A percentile compares a stretch with the other conserved stretches of the same genome.
Evolutionary conservation across 345 rosid species (phyloP).

Genomic region (Carallia pectinifolia): DNA sequence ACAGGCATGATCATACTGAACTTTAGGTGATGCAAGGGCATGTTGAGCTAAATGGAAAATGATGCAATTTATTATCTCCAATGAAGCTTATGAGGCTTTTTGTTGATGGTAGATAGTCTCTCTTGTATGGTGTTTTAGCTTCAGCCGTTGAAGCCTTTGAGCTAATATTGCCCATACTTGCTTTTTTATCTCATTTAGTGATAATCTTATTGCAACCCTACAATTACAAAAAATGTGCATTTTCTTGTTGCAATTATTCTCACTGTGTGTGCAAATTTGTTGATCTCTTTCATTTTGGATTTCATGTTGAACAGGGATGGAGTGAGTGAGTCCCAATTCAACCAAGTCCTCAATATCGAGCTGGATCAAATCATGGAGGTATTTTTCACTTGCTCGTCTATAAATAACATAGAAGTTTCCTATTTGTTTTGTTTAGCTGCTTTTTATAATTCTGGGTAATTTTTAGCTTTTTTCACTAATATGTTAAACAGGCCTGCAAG

Average conservation of each 20-base stretch:
- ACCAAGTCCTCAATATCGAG: conserved; percentile 27
- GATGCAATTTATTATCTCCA: too few relatives aligned
- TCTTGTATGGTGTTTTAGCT: not conserved
- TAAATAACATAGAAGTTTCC: not conserved
- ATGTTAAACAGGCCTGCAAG: conserved; percentile 14
- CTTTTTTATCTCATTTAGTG: not conserved
- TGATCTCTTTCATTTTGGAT: not conserved
- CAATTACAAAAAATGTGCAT: too few relatives aligned
- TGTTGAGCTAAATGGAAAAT: too few relatives aligned
- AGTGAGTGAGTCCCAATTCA: conserved; percentile 29
- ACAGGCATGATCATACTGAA: too few relatives aligned
- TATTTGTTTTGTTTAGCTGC: not conserved
- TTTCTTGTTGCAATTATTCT: too few relatives aligned
- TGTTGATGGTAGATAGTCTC: too few relatives aligned
- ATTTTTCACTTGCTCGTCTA: not conserved
- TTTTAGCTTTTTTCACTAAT: too few relatives aligned
- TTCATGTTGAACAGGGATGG: conserved; percentile 19
- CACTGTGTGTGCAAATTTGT: too few relatives aligned
- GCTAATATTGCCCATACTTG: not conserved
- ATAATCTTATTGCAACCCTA: not conserved
- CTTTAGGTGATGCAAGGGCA: too few relatives aligned
- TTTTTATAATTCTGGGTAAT: too few relatives aligned
- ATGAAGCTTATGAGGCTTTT: too few relatives aligned
- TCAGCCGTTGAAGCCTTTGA: not conserved
- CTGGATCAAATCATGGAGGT: conserved; percentile 29